These are phyloP conservation scores for Zopfia rhizophila DNA, from an alignment of 2,329 filamentous ascomycete species.

Conservation along the genomic window DNA sequence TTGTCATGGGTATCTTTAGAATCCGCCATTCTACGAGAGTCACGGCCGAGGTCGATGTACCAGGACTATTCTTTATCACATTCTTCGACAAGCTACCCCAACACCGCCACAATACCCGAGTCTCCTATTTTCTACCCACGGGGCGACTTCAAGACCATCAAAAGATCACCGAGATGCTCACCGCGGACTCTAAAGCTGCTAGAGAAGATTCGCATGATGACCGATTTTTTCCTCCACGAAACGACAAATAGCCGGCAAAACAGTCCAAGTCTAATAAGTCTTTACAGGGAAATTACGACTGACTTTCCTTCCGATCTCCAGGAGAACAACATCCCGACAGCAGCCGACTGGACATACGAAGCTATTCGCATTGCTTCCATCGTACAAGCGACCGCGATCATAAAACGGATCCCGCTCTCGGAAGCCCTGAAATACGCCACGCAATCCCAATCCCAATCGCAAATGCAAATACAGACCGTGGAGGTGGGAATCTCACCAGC, in stretches of 20 bases:
- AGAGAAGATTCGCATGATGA: constrained; percentile 41
- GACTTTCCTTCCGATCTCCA: constrained; percentile 27
- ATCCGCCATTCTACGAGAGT: constrained; percentile 46
- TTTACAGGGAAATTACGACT: constrained; percentile 33
- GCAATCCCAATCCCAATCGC: constrained; percentile 2
- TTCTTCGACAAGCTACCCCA: constrained; percentile 23
- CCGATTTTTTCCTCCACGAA: constrained; percentile 39
- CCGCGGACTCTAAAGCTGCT: constrained; percentile 34
- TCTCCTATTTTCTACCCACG: constrained; percentile 49
- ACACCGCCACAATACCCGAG: constrained; percentile 41
- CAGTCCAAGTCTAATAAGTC: constrained; percentile 24
- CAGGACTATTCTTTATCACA: constrained; percentile 31
- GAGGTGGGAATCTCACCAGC: constrained; percentile 32
- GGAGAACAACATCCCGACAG: constrained; percentile 22
- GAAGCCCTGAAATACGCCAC: constrained; percentile 31
- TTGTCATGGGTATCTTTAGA: constrained; percentile 45
- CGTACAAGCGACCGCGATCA: constrained; percentile 46
- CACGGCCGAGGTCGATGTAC: constrained; percentile 38
- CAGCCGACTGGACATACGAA: constrained; percentile 46
- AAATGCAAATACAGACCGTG: background rate
- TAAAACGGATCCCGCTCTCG: constrained; percentile 37
- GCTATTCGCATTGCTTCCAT: constrained; percentile 45
- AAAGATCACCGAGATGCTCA: constrained; percentile 28
- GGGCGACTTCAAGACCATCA: constrained; percentile 37
- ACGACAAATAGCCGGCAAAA: constrained; percentile 30